Conservation (phyloP, 1,139 yeast genomes). For the Scheffersomyces lignicola region DNA sequence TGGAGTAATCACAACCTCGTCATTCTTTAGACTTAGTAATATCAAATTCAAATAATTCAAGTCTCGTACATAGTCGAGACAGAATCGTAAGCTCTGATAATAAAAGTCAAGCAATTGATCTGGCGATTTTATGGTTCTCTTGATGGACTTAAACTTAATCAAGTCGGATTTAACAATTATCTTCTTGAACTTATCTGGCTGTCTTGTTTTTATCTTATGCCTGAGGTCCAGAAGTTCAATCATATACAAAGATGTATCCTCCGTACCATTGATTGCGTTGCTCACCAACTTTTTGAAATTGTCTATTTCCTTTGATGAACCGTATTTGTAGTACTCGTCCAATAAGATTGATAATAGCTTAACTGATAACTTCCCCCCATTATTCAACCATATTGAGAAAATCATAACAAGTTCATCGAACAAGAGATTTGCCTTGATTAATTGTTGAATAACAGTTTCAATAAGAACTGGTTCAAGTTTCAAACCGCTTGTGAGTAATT, state of each 20-base stretch:
- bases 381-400: conserved; percentile 30
- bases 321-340: conserved; percentile 31
- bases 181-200: conserved; percentile 26
- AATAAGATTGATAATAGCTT: conserved; percentile 27
- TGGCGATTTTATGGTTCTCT: conserved; percentile 6
- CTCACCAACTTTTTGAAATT: conserved; percentile 15
- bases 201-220: conserved; percentile 26
- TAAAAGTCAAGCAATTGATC: conserved; percentile 13
- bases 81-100: conserved; percentile 14
- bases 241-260: conserved; percentile 18
- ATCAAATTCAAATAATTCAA: conserved; percentile 25
- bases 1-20: conserved; percentile 18
- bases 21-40: conserved; percentile 23
- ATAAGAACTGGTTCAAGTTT: conserved; percentile 25
- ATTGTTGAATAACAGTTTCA: conserved; percentile 26
- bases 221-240: conserved; percentile 26
- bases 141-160: conserved; percentile 18
- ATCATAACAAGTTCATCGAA: conserved; percentile 31
- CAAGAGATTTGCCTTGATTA: conserved; percentile 29
- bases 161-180: conserved; percentile 26
- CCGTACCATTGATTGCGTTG: conserved; percentile 21
- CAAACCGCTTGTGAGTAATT: conserved; percentile 6
- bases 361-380: conserved; percentile 25
- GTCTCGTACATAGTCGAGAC: conserved; percentile 14
- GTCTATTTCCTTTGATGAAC: conserved; percentile 26